Base-by-base conservation (phyloP, 768 basidiomycete genomes). In the Cantharellus cinnabarinus region DNA sequence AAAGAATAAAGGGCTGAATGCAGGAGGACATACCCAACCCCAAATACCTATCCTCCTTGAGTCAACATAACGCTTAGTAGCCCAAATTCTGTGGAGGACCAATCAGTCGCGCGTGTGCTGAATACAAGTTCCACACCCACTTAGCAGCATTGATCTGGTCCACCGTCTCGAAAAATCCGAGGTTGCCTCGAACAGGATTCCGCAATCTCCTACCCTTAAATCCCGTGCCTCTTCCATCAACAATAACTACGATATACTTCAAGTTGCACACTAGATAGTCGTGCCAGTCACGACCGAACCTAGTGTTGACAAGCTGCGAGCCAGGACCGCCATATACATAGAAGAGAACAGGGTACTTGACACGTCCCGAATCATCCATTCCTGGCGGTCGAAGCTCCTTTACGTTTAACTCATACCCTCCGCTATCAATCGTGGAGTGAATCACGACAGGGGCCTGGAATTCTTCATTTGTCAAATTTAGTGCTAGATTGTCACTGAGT, bases 201-300 rank as follows among this genome's bases (percentile, higher is more conserved):
- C 93, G 75, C 69, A 97, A 69, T 62, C 74, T 74, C 42, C 93
- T 77, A 1, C 95, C 95, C 67, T 85, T 88, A 72, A 75, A 89
- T 2, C 94, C 94, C 0, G 94, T 99, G 0, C 94, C 95, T 20
- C 95, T 79, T 0, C 90, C 90, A 66, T 99, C 95, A 42, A 97
- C 85, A 42, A 77, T 71, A 58, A 99, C 88, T 41, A 93, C 75
- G 42, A 99, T 75, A 68, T 91, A 94, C 63, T 87, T 79, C 56
- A 88, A 71, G 29, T 79, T 77, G 65, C 85, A 83, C 7, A 83
- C 85, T 42, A 95, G 75, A 70, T 85, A 94, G 60, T 88, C 77
- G 63, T 90, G 81, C 89, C 89, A 98, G 70, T 86, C 85, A 35
- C 83, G 78, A 10, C 66, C 64, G 70, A 79, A 98, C 39, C 69